Evolutionary conservation across 1,284 basidiomycete species (phyloP).

Genomic region (Moniliophthora roreri): DNA sequence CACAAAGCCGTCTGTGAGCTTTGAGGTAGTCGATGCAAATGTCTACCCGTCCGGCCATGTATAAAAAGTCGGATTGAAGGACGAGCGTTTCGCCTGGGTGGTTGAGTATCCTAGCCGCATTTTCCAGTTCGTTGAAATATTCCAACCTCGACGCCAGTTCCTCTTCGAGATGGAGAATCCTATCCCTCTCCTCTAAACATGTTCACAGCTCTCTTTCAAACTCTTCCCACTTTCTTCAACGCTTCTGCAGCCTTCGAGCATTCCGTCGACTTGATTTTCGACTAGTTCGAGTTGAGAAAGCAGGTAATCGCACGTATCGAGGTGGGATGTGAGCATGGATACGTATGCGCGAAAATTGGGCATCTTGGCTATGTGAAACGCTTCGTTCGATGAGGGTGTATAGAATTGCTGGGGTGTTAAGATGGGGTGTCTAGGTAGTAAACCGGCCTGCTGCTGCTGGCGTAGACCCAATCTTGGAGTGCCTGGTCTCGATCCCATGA

Average conservation of each 20-base stretch:
- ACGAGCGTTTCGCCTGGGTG: slow-evolving; percentile 90
- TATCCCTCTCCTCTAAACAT: slow-evolving; percentile 86
- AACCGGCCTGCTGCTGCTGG: slow-evolving; percentile 29
- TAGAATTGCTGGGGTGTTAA: slow-evolving; percentile 91
- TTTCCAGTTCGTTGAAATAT: slow-evolving; percentile 91
- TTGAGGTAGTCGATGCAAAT: slow-evolving; percentile 89
- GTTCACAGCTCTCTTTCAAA: slow-evolving; percentile 88
- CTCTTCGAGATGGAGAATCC: slow-evolving; percentile 74
- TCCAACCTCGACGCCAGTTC: slow-evolving; percentile 76
- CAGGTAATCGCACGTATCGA: slow-evolving; percentile 74
- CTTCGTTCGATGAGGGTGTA: slow-evolving; percentile 84
- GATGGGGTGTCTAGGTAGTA: slow-evolving; percentile 75
- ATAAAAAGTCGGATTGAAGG: slow-evolving; percentile 84
- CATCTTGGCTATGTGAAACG: slow-evolving; percentile 89
- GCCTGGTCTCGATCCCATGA: slow-evolving; percentile 28
- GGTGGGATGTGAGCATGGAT: slow-evolving; percentile 68
- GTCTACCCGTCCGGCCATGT: slow-evolving; percentile 92
- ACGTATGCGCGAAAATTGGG: slow-evolving; percentile 86
- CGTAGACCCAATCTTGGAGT: slow-evolving; percentile 41
- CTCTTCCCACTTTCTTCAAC: slow-evolving; percentile 89
- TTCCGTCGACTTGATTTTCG: slow-evolving; percentile 71
- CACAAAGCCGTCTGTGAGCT: slow-evolving; percentile 84
- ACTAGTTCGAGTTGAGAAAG: slow-evolving; percentile 70
- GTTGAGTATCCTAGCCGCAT: slow-evolving; percentile 88
- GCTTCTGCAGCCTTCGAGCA: slow-evolving; percentile 79